Evolutionary conservation across 2,329 filamentous ascomycete genomes (phyloP).

Genomic region (Tolypocladium cylindrosporum): DNA sequence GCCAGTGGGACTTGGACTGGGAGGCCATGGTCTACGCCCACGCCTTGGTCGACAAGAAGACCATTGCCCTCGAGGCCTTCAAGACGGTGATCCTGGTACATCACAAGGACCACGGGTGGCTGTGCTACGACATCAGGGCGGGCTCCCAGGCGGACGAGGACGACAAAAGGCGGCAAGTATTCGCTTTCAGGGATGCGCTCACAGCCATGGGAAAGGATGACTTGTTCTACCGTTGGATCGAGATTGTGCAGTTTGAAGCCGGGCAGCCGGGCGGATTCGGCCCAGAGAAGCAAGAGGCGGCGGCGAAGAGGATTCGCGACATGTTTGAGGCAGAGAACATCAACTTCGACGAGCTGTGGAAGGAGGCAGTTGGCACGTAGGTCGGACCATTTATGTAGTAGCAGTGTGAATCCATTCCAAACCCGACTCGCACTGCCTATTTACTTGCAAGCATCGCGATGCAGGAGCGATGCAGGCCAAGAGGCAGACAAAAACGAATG

Average conservation of each 20-base stretch:
- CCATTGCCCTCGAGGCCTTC: conserved; percentile 54
- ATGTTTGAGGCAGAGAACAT: conserved; percentile 66
- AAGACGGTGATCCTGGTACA: conserved; percentile 60
- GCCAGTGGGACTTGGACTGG: conserved; percentile 84
- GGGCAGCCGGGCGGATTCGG: conserved; percentile 71
- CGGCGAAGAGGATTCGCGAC: conserved; percentile 63
- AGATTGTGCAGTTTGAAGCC: conserved; percentile 82
- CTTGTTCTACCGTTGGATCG: conserved; percentile 86
- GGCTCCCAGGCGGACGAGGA: conserved; percentile 45
- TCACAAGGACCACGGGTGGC: conserved; percentile 60
- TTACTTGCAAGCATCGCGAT: background rate
- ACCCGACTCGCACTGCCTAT: background rate
- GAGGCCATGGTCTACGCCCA: conserved; percentile 67
- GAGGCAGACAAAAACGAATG: background rate
- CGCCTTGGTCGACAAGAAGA: conserved; percentile 54
- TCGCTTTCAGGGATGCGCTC: conserved; percentile 70
- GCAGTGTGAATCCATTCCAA: background rate
- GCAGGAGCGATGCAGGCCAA: background rate
- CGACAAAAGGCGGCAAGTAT: conserved; percentile 60
- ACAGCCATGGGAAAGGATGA: conserved; percentile 72
- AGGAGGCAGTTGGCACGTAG: conserved; percentile 40
- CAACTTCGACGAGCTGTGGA: conserved; percentile 76
- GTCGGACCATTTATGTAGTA: background rate
- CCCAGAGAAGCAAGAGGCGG: conserved; percentile 58
- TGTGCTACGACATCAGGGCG: conserved; percentile 47